Conservation (phyloP, 345 rosid species). For the Salix dunnii region DNA sequence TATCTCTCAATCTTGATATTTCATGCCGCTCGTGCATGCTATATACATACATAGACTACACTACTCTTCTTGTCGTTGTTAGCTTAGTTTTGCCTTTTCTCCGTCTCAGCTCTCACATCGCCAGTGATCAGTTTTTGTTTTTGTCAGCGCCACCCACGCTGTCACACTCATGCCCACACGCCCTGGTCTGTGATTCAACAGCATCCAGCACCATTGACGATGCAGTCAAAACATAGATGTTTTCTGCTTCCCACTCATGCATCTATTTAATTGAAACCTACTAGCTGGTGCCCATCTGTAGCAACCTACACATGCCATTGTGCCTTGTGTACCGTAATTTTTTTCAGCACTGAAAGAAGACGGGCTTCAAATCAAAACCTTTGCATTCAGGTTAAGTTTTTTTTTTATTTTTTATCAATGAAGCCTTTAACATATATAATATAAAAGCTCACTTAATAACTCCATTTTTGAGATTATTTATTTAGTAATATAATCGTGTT, state of each 20-base stretch:
- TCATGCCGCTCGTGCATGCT: background rate
- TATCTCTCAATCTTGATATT: background rate
- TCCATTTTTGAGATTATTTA: no score
- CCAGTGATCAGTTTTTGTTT: background rate
- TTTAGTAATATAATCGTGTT: no score
- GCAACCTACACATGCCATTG: background rate
- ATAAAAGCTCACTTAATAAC: no score
- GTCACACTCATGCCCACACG: conserved; percentile 56
- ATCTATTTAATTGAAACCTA: background rate
- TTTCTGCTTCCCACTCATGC: background rate
- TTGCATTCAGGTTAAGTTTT: background rate
- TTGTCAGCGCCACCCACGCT: conserved; percentile 35
- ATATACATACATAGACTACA: background rate
- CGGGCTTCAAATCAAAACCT: background rate
- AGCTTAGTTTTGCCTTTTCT: background rate
- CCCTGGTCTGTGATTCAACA: conserved; percentile 53
- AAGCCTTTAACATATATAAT: background rate
- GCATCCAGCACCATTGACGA: conserved; percentile 43
- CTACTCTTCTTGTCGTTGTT: background rate
- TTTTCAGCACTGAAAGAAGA: no score
- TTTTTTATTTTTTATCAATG: no score
- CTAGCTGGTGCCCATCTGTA: background rate
- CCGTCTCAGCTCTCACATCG: background rate
- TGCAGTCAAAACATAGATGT: conserved; percentile 39
- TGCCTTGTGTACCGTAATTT: background rate